A percentile compares a stretch with the other conserved stretches of the same genome.
phyloP scores from a whole-genome alignment of 108 stramenopile genomes.

The Asterionellopsis glacialis region DNA sequence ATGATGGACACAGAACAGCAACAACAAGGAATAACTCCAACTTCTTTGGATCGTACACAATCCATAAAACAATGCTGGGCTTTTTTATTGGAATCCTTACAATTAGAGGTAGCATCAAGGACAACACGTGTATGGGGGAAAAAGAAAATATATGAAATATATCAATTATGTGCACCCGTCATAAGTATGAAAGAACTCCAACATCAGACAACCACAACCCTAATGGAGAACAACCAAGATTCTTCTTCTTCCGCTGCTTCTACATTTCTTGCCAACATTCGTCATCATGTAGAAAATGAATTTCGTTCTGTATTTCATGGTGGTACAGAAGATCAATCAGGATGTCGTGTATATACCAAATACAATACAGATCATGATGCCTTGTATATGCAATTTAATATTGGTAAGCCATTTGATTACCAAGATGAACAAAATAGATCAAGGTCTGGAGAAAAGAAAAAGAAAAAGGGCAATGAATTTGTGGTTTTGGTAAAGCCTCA shows the following conservation, averaged over 20 bases:
- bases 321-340: neutral
- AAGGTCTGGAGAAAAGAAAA: conserved; percentile 5
- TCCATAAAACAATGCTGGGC: conserved; percentile 2
- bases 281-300: neutral
- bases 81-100: neutral
- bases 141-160: conserved; percentile 26
- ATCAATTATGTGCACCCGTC: conserved; percentile 9
- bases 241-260: too few relatives aligned
- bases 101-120: conserved; percentile 3
- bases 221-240: too few relatives aligned
- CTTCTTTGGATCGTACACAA: neutral
- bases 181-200: neutral
- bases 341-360: conserved; percentile 7
- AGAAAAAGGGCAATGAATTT: conserved; percentile 17
- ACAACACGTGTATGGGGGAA: conserved; percentile 11
- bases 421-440: conserved; percentile 8
- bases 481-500: conserved; percentile 10
- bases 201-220: too few relatives aligned
- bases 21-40: neutral
- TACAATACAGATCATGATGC: too few relatives aligned
- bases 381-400: conserved; percentile 4
- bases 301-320: conserved; percentile 9
- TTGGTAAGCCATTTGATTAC: conserved; percentile 8
- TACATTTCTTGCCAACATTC: too few relatives aligned
- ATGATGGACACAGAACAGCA: too few relatives aligned